Percentiles rank a stretch among this genome's conserved stretches.
Conservation (phyloP, 2,329 filamentous ascomycete species). For the Claviceps arundinis region DNA sequence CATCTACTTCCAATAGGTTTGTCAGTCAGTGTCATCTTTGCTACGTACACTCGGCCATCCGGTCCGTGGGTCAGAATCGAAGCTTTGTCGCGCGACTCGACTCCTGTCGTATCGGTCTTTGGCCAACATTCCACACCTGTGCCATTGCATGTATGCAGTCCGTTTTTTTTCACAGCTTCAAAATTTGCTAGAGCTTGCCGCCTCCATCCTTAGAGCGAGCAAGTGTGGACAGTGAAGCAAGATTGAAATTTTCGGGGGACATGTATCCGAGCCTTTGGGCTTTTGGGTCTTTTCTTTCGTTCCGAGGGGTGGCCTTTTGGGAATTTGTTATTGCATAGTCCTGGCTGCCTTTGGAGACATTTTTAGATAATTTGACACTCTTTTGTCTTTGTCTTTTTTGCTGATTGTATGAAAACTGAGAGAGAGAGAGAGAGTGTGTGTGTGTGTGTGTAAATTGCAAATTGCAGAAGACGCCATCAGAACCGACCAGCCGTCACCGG, state of each 20-base stretch:
- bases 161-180: slow-evolving; percentile 30
- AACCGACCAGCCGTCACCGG: no score
- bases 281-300: slow-evolving; percentile 10
- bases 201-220: slow-evolving; percentile 38
- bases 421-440: no score
- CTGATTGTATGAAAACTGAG: no score
- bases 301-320: slow-evolving; percentile 15
- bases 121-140: no score
- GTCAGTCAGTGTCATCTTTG: no score
- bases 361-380: slow-evolving; percentile 6
- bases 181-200: slow-evolving; percentile 56
- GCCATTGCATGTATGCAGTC: background rate
- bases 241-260: slow-evolving; percentile 26
- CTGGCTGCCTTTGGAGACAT: slow-evolving; percentile 10
- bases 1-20: no score
- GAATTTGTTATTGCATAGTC: slow-evolving; percentile 10
- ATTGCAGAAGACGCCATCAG: no score
- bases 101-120: no score
- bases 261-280: background rate
- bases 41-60: no score
- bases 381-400: slow-evolving; percentile 8
- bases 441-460: no score
- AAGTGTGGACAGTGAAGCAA: slow-evolving; percentile 62
- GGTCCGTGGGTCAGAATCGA: no score
- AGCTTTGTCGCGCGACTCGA: no score